phyloP scores from a whole-genome alignment of 2,329 filamentous ascomycete species.

The Cytospora paraplurivora region DNA sequence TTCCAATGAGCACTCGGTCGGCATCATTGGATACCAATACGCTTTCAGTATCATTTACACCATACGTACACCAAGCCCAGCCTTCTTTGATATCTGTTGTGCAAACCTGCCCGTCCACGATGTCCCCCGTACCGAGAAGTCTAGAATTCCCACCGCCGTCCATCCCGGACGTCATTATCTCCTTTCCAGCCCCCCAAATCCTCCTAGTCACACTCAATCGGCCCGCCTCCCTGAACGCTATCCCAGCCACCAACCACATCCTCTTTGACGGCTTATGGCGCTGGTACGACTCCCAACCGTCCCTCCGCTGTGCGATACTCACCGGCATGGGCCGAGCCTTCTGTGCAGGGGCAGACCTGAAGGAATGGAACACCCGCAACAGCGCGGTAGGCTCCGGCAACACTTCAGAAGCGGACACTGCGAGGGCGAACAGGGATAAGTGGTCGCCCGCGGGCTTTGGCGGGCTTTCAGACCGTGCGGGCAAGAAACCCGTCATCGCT shows the following conservation, averaged over 20 bases:
- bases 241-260: slow-evolving; percentile 51
- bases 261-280: slow-evolving; percentile 48
- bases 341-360: slow-evolving; percentile 69
- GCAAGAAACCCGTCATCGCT: slow-evolving; percentile 74
- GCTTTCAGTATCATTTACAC: not conserved
- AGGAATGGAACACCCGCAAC: slow-evolving; percentile 60
- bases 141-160: slow-evolving; percentile 43
- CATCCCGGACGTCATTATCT: slow-evolving; percentile 45
- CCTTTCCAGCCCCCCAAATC: slow-evolving; percentile 56
- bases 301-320: slow-evolving; percentile 62
- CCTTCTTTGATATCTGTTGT: not conserved
- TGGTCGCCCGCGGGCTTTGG: slow-evolving; percentile 57
- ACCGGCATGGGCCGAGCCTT: slow-evolving; percentile 67
- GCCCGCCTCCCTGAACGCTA: slow-evolving; percentile 59
- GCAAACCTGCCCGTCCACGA: not conserved
- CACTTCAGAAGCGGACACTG: slow-evolving; percentile 36
- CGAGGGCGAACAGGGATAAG: slow-evolving; percentile 24
- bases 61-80: not conserved
- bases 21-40: not conserved
- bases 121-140: slow-evolving; percentile 16
- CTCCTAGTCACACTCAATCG: slow-evolving; percentile 64
- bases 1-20: not conserved
- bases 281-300: slow-evolving; percentile 65
- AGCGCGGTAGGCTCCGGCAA: slow-evolving; percentile 18
- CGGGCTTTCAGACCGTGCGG: slow-evolving; percentile 64